A percentile compares a stretch with the other conserved stretches of the same genome.
Evolutionary conservation across 805 yeast genomes (phyloP).

Genomic region (Myxozyma mucilagina): DNA sequence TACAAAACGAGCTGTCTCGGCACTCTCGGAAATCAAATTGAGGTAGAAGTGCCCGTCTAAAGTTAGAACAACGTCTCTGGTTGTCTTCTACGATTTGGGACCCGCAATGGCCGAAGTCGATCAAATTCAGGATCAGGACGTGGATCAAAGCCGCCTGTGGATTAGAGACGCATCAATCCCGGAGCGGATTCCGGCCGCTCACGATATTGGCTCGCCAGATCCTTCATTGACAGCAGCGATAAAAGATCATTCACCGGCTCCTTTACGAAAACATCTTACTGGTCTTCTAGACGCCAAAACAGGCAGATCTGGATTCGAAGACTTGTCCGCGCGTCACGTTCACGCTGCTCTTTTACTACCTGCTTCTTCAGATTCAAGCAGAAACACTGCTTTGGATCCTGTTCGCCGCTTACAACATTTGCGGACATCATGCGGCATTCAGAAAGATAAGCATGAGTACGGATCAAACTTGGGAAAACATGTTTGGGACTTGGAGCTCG

Average conservation of each 20-base stretch:
- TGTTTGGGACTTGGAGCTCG: neutral
- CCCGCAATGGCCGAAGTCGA: no score
- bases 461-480: neutral
- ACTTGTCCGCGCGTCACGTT: neutral
- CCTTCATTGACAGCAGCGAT: neutral
- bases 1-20: no score
- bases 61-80: no score
- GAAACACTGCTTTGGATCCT: neutral
- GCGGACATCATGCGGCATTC: neutral
- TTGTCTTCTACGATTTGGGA: no score
- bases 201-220: neutral
- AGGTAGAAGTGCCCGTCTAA: no score
- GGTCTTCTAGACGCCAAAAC: neutral
- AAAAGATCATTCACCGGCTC: neutral
- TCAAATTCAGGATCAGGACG: no score
- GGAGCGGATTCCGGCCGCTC: neutral
- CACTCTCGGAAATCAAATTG: no score
- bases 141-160: neutral
- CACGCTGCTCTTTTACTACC: neutral
- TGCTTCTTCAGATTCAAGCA: neutral
- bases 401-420: slow-evolving; percentile 1
- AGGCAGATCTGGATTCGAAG: neutral
- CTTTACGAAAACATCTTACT: neutral
- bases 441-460: neutral
- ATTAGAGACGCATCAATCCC: slow-evolving; percentile 1